Evolutionary conservation across 495 filamentous ascomycete genomes (phyloP), one percentile per base, ranked within the genome.

Genomic region (Chaetomium tenue): DNA sequence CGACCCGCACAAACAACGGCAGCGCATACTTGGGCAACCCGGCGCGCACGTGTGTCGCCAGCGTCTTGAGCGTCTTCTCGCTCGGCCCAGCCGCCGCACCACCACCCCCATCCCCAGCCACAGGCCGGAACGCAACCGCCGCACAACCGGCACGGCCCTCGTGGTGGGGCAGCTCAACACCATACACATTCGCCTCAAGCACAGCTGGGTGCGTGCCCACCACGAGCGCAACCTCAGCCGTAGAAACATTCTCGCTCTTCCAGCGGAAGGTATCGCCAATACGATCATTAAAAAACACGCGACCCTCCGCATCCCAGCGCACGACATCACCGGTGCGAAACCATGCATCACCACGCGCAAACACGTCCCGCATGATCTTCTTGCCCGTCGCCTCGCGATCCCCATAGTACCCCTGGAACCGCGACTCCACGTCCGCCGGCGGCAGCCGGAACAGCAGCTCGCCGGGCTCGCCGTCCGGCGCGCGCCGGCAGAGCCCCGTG

Each of bases 251-350:
- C 77, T 98, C 93, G 51, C 86, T 87, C 80, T 96, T 97, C 93
- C 93, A 98, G 20, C 93, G 86, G 79, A 91, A 98, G 0, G 93
- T 97, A 70, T 98, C 93, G 58, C 93, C 93, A 44, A 98, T 88
- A 13, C 92, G 89, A 73, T 98, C 94, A 50, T 85, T 84, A 75
- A 98, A 98, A 75, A 83, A 96, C 79, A 88, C 88, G 16, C 88
- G 80, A 8, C 91, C 90, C 63, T 96, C 87, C 0, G 60, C 60
- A 64, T 92, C 89, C 76, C 82, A 84, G 42, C 86, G 82, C 22
- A 97, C 74, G 25, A 97, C 82, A 71, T 98, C 93, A 8, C 93
- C 93, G 0, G 89, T 89, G 0, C 93, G 86, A 81, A 93, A 96
- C 74, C 85, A 97, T 0, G 88, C 88, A 67, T 98, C 93, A 22